These are phyloP conservation scores for Codiaeum variegatum DNA, from an alignment of 441 rosid genomes.

Conservation along the genomic window DNA sequence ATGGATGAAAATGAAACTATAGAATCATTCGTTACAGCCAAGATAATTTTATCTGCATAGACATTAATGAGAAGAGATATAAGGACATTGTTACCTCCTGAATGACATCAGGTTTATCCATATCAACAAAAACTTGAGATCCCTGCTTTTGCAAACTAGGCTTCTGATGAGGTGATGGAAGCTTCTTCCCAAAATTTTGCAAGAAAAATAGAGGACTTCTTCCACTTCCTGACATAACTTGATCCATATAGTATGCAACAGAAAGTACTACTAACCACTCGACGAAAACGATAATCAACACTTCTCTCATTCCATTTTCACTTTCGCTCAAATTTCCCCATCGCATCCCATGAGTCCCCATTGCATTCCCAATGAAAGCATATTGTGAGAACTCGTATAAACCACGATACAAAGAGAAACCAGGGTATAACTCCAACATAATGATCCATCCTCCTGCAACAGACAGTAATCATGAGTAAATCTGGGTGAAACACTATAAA, in stretches of 20 bases:
- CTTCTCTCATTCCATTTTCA: conserved; percentile 67
- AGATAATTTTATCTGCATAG: background rate
- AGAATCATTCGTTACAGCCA: background rate
- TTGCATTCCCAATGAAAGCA: conserved; percentile 46
- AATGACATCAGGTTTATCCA: conserved; percentile 78
- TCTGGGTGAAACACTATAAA: conserved; percentile 8
- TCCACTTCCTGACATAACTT: conserved; percentile 46
- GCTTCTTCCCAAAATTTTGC: conserved; percentile 40
- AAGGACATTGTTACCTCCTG: conserved; percentile 64
- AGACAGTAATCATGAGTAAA: conserved; percentile 17
- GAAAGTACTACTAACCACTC: conserved; percentile 73
- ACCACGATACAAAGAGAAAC: conserved; percentile 83
- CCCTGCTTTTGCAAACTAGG: conserved; percentile 53
- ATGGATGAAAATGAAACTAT: background rate
- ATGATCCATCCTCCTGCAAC: conserved; percentile 66
- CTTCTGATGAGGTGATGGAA: conserved; percentile 34
- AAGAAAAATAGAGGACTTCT: conserved; percentile 62
- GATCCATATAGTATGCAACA: conserved; percentile 70
- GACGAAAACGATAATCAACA: conserved; percentile 58
- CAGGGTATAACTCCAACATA: conserved; percentile 83
- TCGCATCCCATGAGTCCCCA: conserved; percentile 71
- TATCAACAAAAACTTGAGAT: conserved; percentile 65
- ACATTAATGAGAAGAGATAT: background rate
- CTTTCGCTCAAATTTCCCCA: conserved; percentile 65
- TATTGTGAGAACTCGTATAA: conserved; percentile 79